Base-by-base conservation (phyloP, 495 filamentous ascomycete species). In the Pseudevernia furfuracea region DNA sequence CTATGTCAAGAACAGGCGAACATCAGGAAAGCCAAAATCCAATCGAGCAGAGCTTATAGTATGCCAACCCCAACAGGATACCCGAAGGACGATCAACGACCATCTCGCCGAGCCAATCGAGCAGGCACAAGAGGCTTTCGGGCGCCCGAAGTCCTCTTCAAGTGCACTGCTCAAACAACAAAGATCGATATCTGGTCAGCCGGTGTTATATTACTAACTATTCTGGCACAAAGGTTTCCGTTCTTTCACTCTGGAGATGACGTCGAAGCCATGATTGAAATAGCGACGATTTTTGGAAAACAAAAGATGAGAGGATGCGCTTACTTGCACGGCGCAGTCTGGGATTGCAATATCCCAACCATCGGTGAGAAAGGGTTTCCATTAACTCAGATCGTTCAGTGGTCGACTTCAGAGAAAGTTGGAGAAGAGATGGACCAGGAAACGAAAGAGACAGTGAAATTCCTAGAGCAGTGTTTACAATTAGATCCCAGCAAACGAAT, bases 171-270 rank as follows among this genome's bases (percentile, higher is more conserved):
- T 48, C 94, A 98, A 74, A 96, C 89, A n/a, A 91, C 89, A 11
- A 91, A 90, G 73, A 93, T 98, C 67, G 94, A 98, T 74, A 88
- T 98, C 70, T 98, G 94, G 94, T 96, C 91, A 19, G 92, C 87
- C 0, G 94, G 94, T 28, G 91, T 98, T 11, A 95, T 97, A 64
- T 84, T 98, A 2, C 78, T 98, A 17, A 97, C 94, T 2, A 85
- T 98, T 55, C 81, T 98, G 12, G 89, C 89, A 19, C 86, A 85
- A 59, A 88, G 94, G 10, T 98, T 98, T 68, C 94, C 94, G 48
- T 98, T 98, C 78, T 98, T 98, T 81, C 96, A 98, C 76, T 93
- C 89, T 44, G 87, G 91, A 17, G 94, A 98, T 72, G 94, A 98
- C 67, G 85, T 98, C 58, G 94, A 98, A 70, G 94, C 95, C 36